Base-by-base conservation (phyloP, 345 rosid species). In the Salix udensis region DNA sequence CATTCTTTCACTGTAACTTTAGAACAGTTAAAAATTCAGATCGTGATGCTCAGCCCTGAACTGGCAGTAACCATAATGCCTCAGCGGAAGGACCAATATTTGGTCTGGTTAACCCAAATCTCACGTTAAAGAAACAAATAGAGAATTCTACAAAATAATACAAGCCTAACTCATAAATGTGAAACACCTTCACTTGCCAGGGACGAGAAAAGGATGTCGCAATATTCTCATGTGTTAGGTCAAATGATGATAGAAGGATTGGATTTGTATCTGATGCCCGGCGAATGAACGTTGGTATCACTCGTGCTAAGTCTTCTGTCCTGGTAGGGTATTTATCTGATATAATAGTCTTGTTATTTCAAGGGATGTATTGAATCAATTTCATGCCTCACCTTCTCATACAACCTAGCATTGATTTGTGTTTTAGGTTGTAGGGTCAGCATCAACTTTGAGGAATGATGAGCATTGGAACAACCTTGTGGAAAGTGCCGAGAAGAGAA, bases 171-270 rank as follows among this genome's bases (percentile, higher is more conserved):
- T 19, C n/a, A 11, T 68, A 31, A 26, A 60, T 68, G 18, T 55
- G 68, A 53, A 39, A 62, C 64, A 39, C n/a, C 62, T 82, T 66
- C 36, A 34, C 30, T 71, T 72, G 9, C 68, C 86, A 93, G 99
- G 99, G 99, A 50, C 88, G 98, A 81, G 99, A 96, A 79, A 93
- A 93, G 81, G 98, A 92, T 77, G 94, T 96, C 31, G 97, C 93
- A 19, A 93, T 96, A 65, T 93, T 96, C 79, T 92, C 99, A 12
- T 93, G 97, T 81, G 99, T 96, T 31, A 93, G 99, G 82, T 92
- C 98, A 78, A 93, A 80, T 15, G 81, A 87, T 69, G 83, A 85
- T 68, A 82, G 89, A 77, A 75, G 88, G 68, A 96, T 96, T 36
- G 98, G 99, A 9, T 96, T 93, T 77, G 88, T 96, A 55, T 82